Percentiles rank a stretch among this genome's conserved stretches.
These are phyloP conservation scores for Symbiodinium natans DNA, from an alignment of 73 alveolate genomes.

Conservation along the genomic window DNA sequence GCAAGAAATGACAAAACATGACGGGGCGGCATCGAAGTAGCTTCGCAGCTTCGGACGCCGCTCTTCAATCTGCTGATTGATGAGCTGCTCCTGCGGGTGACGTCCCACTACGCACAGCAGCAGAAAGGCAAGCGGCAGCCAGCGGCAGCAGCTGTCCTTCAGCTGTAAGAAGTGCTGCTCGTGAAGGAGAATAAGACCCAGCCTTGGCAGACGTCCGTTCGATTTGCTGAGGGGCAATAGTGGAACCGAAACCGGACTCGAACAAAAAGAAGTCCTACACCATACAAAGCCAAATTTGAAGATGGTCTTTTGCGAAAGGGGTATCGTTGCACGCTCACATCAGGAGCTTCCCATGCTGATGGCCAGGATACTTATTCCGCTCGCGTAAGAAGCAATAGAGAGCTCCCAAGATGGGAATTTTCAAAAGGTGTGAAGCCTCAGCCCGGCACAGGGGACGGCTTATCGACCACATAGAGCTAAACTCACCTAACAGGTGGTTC, in stretches of 20 bases:
- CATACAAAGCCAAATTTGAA: too few species aligned
- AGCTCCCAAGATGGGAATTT: too few species aligned
- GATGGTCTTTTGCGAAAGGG: too few species aligned
- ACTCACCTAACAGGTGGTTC: conserved; percentile 28
- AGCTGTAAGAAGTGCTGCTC: conserved; percentile 45
- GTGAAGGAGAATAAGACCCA: conserved; percentile 90
- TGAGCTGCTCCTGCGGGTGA: conserved; percentile 62
- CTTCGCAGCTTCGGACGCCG: conserved; percentile 82
- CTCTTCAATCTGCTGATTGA: conserved; percentile 92
- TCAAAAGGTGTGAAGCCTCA: too few species aligned
- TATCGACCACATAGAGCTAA: conserved; percentile 90
- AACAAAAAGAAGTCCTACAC: too few species aligned
- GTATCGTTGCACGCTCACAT: too few species aligned
- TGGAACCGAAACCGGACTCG: too few species aligned
- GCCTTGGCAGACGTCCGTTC: conserved; percentile 9
- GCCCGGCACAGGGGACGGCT: conserved; percentile 57
- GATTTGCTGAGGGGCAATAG: too few species aligned
- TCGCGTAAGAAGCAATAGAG: too few species aligned
- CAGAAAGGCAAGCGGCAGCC: neutral
- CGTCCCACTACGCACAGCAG: neutral
- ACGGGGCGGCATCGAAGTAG: conserved; percentile 51
- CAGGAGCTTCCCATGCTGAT: too few species aligned
- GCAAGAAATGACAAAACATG: neutral
- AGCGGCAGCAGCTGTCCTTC: conserved; percentile 25
- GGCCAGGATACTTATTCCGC: too few species aligned